Base-by-base conservation (phyloP, 2,329 filamentous ascomycete species). In the Didymella exigua region DNA sequence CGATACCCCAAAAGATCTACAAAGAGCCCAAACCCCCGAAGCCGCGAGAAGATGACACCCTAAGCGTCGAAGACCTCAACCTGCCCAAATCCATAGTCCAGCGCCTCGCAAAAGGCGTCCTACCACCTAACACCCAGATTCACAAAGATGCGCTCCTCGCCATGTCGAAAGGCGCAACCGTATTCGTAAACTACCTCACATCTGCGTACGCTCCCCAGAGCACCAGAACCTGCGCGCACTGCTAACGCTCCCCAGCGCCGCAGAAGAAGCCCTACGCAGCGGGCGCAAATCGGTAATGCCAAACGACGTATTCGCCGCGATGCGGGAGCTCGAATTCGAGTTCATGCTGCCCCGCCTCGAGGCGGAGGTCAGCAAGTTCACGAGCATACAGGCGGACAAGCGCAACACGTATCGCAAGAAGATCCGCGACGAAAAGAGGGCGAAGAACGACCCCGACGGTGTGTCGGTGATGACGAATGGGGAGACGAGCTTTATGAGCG, bases 71-170 rank as follows among this genome's bases (percentile, higher is more conserved):
- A 65, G 90, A 93, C 70, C 83, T 93, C 52, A 87, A 82, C 58
- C 81, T 95, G 13, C 90, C 90, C 27, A 91, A 90, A 70, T 91
- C 89, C 6, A 91, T 93, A 76, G 87, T 93, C 62, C 89, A 89
- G 48, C 83, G 90, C 49, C 81, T 95, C 29, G 89, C 89, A 34
- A 93, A 93, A 77, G 88, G 89, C 34, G 89, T 91, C 5, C 79
- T 95, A 5, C 90, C 90, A 0, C 82, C 89, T 5, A 92, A 92
- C 71, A 93, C 90, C 5, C 89, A 91, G 75, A 90, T 93, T 43
- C 89, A 93, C 72, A 90, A 87, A 68, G 91, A 92, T 77, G 90
- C 90, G 36, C 84, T 93, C 49, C 77, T 91, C 46, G 90, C 90
- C 9, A 83, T 95, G 78, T 89, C 85, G 62, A 93, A 93, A 77